phyloP scores from a whole-genome alignment of 106 monocot species.

The Hemerocallis citrina region DNA sequence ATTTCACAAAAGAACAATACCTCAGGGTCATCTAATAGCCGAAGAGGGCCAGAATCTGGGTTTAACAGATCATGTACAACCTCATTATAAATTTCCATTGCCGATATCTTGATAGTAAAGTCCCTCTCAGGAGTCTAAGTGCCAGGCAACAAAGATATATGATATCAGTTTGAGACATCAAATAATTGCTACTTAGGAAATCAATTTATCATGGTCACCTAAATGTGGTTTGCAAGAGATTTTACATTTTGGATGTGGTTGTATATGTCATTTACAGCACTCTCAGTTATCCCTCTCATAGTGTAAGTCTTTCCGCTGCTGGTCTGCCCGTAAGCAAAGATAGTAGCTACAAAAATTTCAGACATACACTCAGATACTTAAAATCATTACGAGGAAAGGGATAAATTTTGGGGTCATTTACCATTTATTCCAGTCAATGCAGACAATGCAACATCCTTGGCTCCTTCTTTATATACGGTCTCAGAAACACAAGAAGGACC shows the following conservation, averaged over 20 bases:
- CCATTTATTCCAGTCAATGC: constrained; percentile 95
- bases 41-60: constrained; percentile 81
- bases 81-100: constrained; percentile 98
- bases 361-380: not conserved
- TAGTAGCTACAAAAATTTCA: constrained; percentile 58
- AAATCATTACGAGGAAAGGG: not conserved
- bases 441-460: constrained; percentile 84
- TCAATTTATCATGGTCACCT: not conserved
- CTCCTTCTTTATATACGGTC: constrained; percentile 82
- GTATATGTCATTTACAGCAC: constrained; percentile 88
- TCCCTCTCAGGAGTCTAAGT: constrained; percentile 65
- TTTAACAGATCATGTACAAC: constrained; percentile 75
- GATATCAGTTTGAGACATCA: not conserved
- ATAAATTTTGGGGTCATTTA: constrained; percentile 15
- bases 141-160: not conserved
- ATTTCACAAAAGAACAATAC: constrained; percentile 19
- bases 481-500: constrained; percentile 63
- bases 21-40: constrained; percentile 97
- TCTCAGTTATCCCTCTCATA: constrained; percentile 87
- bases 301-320: constrained; percentile 97
- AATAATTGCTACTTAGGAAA: not conserved
- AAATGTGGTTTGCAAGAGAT: not conserved
- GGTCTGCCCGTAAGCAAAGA: constrained; percentile 98
- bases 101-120: constrained; percentile 82
- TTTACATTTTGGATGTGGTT: constrained; percentile 77